These are phyloP conservation scores for Xylaria sp. DNA, from an alignment of 2,329 filamentous ascomycete species.

Conservation along the genomic window DNA sequence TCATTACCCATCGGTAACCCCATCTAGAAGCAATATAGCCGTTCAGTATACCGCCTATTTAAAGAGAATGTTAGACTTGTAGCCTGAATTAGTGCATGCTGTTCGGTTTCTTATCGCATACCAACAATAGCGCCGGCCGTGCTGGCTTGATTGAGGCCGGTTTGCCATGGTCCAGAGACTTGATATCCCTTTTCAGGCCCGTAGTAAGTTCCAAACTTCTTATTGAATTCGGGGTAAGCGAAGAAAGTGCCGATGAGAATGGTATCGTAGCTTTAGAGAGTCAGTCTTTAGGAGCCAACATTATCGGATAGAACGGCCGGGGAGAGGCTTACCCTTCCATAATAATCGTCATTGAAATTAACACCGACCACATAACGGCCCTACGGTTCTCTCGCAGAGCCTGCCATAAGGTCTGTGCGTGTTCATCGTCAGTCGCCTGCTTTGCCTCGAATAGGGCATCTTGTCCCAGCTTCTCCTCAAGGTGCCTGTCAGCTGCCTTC, in stretches of 20 bases:
- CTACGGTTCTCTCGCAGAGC: constrained; percentile 47
- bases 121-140: constrained; percentile 48
- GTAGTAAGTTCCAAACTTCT: constrained; percentile 48
- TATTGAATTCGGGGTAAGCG: constrained; percentile 48
- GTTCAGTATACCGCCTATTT: constrained; percentile 47
- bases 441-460: constrained; percentile 47
- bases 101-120: constrained; percentile 31
- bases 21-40: constrained; percentile 47
- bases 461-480: constrained; percentile 48
- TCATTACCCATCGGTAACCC: constrained; percentile 49
- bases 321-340: constrained; percentile 49
- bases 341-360: constrained; percentile 50
- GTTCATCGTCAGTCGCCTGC: constrained; percentile 49
- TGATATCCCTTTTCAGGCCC: constrained; percentile 42
- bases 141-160: constrained; percentile 47
- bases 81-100: not conserved
- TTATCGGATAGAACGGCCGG: not conserved
- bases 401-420: constrained; percentile 47
- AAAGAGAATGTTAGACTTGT: not conserved
- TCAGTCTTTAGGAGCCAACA: constrained; percentile 12
- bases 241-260: constrained; percentile 50
- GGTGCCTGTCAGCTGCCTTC: constrained; percentile 47
- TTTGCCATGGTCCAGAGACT: constrained; percentile 48
- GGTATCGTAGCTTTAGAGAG: constrained; percentile 45
- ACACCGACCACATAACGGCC: constrained; percentile 49